Evolutionary conservation across 208 protist species (phyloP).

Genomic region (Leishmania amazonensis): DNA sequence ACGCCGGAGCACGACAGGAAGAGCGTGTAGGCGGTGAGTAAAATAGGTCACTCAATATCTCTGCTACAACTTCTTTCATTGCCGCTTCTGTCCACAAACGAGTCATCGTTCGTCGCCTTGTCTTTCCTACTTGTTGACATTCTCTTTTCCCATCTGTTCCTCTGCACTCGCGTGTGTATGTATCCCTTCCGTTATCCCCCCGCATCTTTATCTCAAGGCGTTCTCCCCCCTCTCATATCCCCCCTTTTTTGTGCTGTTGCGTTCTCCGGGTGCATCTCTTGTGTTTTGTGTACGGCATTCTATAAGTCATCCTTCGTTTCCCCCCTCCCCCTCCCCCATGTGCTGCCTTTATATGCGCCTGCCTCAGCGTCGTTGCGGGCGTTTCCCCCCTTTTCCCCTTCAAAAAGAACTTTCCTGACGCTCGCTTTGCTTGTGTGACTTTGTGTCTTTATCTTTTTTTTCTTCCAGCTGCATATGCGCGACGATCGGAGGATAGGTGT

Average conservation of each 20-base stretch:
- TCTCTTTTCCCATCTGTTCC: not conserved
- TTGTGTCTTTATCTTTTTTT: not conserved
- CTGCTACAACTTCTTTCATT: not conserved
- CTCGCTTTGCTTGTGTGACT: not conserved
- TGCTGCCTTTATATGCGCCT: not conserved
- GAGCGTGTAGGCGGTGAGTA: not conserved
- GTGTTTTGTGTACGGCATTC: not conserved
- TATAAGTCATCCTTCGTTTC: not conserved
- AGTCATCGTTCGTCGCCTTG: not conserved
- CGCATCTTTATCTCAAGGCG: not conserved
- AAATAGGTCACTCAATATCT: not conserved
- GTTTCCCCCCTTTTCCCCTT: not conserved
- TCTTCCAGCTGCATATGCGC: not conserved
- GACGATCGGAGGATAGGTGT: not conserved
- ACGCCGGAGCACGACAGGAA: not conserved
- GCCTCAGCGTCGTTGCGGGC: not conserved
- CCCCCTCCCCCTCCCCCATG: too few species aligned
- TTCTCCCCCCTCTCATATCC: not conserved
- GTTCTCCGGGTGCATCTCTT: not conserved
- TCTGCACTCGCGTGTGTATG: not conserved
- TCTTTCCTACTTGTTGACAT: not conserved
- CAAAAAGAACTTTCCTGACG: too few species aligned
- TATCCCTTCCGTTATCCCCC: not conserved
- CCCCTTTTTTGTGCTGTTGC: not conserved
- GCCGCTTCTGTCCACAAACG: not conserved